Conservation (phyloP, 345 rosid species). For the Eucalyptus globulus region DNA sequence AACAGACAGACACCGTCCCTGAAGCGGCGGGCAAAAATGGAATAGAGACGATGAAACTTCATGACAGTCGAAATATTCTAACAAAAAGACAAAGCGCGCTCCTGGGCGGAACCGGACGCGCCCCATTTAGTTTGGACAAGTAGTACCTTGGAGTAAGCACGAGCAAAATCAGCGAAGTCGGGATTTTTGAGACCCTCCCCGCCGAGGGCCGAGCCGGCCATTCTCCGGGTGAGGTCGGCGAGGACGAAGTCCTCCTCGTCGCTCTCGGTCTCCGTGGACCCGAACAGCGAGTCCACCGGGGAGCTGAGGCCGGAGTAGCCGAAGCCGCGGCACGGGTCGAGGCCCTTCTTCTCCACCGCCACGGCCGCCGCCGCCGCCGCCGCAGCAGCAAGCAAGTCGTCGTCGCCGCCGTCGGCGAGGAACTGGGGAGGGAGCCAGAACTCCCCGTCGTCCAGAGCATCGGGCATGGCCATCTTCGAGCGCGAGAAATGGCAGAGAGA, state of each 20-base stretch:
- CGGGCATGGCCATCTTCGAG: slow-evolving; percentile 31
- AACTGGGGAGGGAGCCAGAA: slow-evolving; percentile 73
- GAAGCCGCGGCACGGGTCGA: slow-evolving; percentile 5
- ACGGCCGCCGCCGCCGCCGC: slow-evolving; percentile 26
- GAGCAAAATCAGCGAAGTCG: not conserved
- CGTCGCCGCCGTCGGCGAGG: slow-evolving; percentile 48
- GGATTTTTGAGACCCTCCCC: not conserved
- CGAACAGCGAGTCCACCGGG: slow-evolving; percentile 44
- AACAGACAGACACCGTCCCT: not conserved
- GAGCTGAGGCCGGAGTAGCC: slow-evolving; percentile 40
- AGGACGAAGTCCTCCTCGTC: slow-evolving; percentile 37
- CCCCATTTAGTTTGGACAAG: not conserved
- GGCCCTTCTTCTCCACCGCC: not conserved
- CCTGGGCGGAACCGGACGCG: not conserved
- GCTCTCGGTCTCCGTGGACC: slow-evolving; percentile 49
- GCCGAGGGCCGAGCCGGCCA: not conserved
- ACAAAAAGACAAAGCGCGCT: not conserved
- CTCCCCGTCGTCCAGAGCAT: slow-evolving; percentile 48
- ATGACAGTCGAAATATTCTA: not conserved
- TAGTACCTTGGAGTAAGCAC: not conserved
- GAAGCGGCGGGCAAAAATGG: not conserved
- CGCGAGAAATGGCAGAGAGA: not conserved
- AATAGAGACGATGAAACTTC: not conserved
- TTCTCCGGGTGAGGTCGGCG: not conserved
- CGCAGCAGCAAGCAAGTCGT: not conserved